Evolutionary conservation across 331 rosid genomes (phyloP), one percentile per base, ranked within the genome.

Genomic region (Pyrus hybrid): DNA sequence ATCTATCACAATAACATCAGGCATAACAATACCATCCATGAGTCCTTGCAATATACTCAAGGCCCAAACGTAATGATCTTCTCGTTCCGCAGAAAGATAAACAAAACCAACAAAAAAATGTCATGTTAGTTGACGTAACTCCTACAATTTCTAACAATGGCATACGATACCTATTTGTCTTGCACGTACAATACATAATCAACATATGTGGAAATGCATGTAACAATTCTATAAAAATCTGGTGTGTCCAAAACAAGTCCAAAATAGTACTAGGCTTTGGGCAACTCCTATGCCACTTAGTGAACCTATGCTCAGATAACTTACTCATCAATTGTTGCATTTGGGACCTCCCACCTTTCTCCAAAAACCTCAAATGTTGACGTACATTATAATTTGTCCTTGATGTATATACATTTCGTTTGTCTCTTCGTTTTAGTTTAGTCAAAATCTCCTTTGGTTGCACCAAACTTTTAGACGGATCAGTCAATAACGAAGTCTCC

Each of bases 311-410:
- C 47, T 71, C 22, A 63, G 68, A 22, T 37, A 78, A 72, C 67
- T 71, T 70, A 54, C 73, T 47, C 61, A 72, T 32, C 20, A 72
- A 45, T 33, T 64, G 68, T 78, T 78, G 77, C 82, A 78, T 72
- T 17, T 71, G 61, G 13, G 77, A 70, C 33, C 37, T 56, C 41
- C 3, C 41, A 35, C 41, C 41, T 8, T 35, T 35, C 41, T 35
- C 41, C 41, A 35, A 35, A 35, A 35, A 11, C 7, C 41, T 35
- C 0, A 35, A 35, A 8, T 3, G 11, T 35, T 35, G 41, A 35
- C 41, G 41, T 35, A 11, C 41, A 8, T 35, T 35, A 35, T 35
- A 35, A 35, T 7, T 35, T 8, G 41, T 35, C 11, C 16, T 53
- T 3, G 7, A 1, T 16, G 10, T 53, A n/a, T 4, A 53, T 53